Conservation (phyloP, 352 stramenopile genomes). For the Phytophthora macrochlamydospora region DNA sequence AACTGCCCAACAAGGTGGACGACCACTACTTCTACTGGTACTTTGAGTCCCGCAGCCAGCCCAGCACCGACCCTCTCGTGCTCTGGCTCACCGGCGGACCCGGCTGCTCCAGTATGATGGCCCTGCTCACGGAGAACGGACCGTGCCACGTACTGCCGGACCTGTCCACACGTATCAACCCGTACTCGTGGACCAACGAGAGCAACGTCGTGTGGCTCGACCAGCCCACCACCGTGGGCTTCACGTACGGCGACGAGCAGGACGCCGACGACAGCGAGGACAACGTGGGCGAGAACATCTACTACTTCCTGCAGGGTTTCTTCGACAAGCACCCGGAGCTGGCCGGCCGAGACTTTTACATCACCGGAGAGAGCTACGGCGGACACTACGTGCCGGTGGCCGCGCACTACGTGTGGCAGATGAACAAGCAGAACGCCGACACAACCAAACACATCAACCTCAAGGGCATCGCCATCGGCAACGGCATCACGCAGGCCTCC, state of each 20-base stretch:
- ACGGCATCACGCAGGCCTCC: slow-evolving; percentile 55
- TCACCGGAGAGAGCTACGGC: slow-evolving; percentile 74
- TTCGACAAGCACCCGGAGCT: slow-evolving; percentile 66
- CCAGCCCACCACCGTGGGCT: slow-evolving; percentile 61
- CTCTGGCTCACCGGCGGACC: slow-evolving; percentile 71
- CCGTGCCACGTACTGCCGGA: slow-evolving; percentile 59
- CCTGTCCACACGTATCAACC: slow-evolving; percentile 53
- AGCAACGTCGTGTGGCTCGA: slow-evolving; percentile 78
- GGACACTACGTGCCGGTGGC: slow-evolving; percentile 68
- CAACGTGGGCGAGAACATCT: slow-evolving; percentile 72
- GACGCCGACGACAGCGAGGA: slow-evolving; percentile 53
- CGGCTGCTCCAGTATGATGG: slow-evolving; percentile 67
- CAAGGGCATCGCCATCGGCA: slow-evolving; percentile 57
- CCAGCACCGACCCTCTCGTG: slow-evolving; percentile 55
- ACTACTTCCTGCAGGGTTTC: slow-evolving; percentile 71
- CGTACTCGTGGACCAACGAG: slow-evolving; percentile 66
- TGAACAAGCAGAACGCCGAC: slow-evolving; percentile 43
- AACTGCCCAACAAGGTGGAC: slow-evolving; percentile 67
- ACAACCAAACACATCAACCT: slow-evolving; percentile 41
- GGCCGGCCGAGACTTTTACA: slow-evolving; percentile 59
- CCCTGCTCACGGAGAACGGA: slow-evolving; percentile 68
- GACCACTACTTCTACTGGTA: slow-evolving; percentile 85
- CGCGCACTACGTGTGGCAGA: slow-evolving; percentile 58
- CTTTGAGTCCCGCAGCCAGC: slow-evolving; percentile 58
- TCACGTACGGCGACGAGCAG: slow-evolving; percentile 47